phyloP scores from a whole-genome alignment of 129 eudicot species.

The Centrapalus pauciflorus region DNA sequence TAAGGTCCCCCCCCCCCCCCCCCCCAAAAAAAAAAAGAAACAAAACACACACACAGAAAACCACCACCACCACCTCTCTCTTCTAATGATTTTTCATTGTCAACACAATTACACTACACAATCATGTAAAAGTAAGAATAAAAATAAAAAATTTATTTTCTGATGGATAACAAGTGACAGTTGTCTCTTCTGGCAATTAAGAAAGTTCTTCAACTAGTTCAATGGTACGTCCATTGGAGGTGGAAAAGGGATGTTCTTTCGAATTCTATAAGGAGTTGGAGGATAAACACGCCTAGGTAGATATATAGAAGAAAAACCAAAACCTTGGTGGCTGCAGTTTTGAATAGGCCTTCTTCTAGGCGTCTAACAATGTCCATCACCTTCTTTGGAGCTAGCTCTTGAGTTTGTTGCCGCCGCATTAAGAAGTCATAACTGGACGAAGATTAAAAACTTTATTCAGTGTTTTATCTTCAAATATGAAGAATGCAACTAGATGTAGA shows the following conservation, averaged over 20 bases:
- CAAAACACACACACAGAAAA: too few species aligned
- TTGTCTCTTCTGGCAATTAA: not conserved
- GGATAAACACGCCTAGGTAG: not conserved
- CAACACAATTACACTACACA: not conserved
- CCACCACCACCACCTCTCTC: too few species aligned
- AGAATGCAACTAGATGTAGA: not conserved
- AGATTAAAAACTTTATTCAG: not conserved
- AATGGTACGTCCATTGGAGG: not conserved
- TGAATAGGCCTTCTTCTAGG: slow-evolving; percentile 77
- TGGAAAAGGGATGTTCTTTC: too few species aligned
- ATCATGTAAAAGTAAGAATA: not conserved
- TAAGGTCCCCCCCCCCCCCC: not conserved
- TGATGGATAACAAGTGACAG: not conserved
- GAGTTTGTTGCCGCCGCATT: slow-evolving; percentile 42
- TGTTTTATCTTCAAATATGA: not conserved
- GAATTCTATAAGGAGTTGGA: not conserved
- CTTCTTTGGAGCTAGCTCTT: slow-evolving; percentile 40
- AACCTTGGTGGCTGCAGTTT: slow-evolving; percentile 63
- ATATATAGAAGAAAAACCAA: not conserved
- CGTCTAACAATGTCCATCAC: slow-evolving; percentile 61
- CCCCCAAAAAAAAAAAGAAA: not conserved
- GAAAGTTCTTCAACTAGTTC: not conserved
- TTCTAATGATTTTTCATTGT: not conserved
- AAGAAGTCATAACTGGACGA: slow-evolving; percentile 54
- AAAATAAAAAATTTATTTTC: not conserved